These are phyloP conservation scores for Neurospora sp. DNA, from an alignment of 2,329 filamentous ascomycete genomes.

Conservation along the genomic window DNA sequence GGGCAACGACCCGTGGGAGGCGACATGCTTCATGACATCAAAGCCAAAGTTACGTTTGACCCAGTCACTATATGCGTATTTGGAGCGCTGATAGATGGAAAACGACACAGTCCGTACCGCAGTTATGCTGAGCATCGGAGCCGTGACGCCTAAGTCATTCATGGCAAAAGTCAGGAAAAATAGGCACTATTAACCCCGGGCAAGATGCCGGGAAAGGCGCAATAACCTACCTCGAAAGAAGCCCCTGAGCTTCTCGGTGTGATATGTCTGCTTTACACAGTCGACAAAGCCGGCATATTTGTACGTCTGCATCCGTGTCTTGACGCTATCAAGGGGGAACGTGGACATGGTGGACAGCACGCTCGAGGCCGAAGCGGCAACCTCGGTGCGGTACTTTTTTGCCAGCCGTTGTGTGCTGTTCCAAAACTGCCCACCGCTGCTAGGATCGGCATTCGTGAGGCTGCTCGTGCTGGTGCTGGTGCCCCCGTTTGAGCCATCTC, in stretches of 20 bases:
- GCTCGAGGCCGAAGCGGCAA: constrained; percentile 68
- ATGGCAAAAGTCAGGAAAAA: constrained; percentile 16
- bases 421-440: constrained; percentile 21
- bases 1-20: constrained; percentile 59
- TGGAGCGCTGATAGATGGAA: constrained; percentile 59
- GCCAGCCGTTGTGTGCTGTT: constrained; percentile 40
- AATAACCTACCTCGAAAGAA: constrained; percentile 65
- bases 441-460: constrained; percentile 8
- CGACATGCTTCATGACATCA: constrained; percentile 66
- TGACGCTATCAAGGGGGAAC: constrained; percentile 84
- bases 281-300: constrained; percentile 65
- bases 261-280: constrained; percentile 68
- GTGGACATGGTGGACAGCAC: constrained; percentile 68
- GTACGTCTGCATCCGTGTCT: constrained; percentile 84
- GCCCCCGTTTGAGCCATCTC: constrained; percentile 8
- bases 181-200: background rate
- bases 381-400: constrained; percentile 71
- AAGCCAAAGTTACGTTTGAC: constrained; percentile 56
- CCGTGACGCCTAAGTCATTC: constrained; percentile 52
- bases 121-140: constrained; percentile 55
- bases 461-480: constrained; percentile 11
- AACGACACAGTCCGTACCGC: constrained; percentile 32
- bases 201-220: background rate
- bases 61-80: constrained; percentile 62
- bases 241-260: constrained; percentile 59